These are phyloP conservation scores for Yarrowia sp. DNA, from an alignment of 805 yeast species.

Conservation along the genomic window DNA sequence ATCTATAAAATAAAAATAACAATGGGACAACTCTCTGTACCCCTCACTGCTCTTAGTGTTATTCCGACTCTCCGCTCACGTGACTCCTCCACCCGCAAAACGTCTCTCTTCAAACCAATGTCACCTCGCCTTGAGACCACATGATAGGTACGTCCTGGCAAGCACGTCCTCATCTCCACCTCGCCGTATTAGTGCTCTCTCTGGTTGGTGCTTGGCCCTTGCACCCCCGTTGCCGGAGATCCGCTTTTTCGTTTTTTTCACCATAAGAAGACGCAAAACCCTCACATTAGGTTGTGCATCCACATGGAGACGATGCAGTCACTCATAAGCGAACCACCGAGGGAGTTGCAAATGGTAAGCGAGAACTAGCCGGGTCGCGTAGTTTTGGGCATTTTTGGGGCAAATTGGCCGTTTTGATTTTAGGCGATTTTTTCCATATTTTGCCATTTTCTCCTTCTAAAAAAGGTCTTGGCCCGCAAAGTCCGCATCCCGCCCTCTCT, in stretches of 20 bases:
- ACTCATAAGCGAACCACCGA: not conserved
- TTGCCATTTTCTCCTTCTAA: not conserved
- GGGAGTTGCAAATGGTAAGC: not conserved
- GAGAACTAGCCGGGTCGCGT: not conserved
- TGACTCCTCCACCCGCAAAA: not conserved
- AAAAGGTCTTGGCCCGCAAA: too few relatives aligned
- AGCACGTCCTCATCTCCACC: not conserved
- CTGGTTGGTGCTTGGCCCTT: not conserved
- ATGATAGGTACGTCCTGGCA: not conserved
- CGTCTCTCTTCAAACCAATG: too few relatives aligned
- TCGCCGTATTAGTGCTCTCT: not conserved
- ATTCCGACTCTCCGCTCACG: conserved; percentile 1
- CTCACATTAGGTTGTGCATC: conserved; percentile 10
- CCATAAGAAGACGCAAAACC: not conserved
- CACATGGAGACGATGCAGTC: conserved; percentile 10
- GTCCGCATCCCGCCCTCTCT: not conserved
- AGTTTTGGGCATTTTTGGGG: too few relatives aligned
- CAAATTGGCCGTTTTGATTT: too few relatives aligned
- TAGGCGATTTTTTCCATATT: not conserved
- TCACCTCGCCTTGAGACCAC: too few relatives aligned
- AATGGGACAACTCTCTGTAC: not conserved
- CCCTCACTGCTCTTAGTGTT: too few relatives aligned
- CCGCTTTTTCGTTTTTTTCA: not conserved
- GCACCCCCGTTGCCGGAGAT: not conserved
- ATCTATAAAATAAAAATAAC: not conserved